A percentile compares a stretch with the other conserved stretches of the same genome.
Conservation (phyloP, 768 basidiomycete species). For the Rhizopogon sp. region DNA sequence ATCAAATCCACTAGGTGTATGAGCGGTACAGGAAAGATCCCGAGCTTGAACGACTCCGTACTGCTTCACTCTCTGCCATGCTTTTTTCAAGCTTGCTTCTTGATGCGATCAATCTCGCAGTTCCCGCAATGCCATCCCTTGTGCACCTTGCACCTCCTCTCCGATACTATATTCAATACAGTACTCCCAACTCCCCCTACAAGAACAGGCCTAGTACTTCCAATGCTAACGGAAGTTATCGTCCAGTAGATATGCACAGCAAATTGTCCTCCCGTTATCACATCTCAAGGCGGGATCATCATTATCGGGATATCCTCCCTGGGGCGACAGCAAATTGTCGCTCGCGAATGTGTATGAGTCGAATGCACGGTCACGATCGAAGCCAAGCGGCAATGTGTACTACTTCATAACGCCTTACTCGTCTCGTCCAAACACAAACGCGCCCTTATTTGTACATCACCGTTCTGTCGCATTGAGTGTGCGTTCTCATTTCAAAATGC, state of each 20-base stretch:
- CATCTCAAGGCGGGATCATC: slow-evolving; percentile 7
- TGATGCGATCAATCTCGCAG: slow-evolving; percentile 27
- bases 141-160: slow-evolving; percentile 26
- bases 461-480: background rate
- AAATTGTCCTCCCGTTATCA: slow-evolving; percentile 10
- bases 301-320: background rate
- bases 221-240: slow-evolving; percentile 22
- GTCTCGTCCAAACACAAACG: too few relatives aligned
- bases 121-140: slow-evolving; percentile 28
- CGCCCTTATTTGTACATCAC: too few relatives aligned
- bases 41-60: slow-evolving; percentile 23
- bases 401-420: too few relatives aligned
- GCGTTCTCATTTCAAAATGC: background rate
- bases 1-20: slow-evolving; percentile 10
- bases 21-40: slow-evolving; percentile 22
- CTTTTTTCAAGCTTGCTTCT: slow-evolving; percentile 20
- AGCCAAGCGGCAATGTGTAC: too few relatives aligned
- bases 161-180: slow-evolving; percentile 11
- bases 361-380: too few relatives aligned
- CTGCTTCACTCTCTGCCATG: background rate
- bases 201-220: slow-evolving; percentile 19
- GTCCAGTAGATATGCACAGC: slow-evolving; percentile 18
- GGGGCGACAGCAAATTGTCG: slow-evolving; percentile 21
- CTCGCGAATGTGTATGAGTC: background rate
- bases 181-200: slow-evolving; percentile 6